phyloP scores from a whole-genome alignment of 805 yeast genomes.

The Yamadazyma endophytica region DNA sequence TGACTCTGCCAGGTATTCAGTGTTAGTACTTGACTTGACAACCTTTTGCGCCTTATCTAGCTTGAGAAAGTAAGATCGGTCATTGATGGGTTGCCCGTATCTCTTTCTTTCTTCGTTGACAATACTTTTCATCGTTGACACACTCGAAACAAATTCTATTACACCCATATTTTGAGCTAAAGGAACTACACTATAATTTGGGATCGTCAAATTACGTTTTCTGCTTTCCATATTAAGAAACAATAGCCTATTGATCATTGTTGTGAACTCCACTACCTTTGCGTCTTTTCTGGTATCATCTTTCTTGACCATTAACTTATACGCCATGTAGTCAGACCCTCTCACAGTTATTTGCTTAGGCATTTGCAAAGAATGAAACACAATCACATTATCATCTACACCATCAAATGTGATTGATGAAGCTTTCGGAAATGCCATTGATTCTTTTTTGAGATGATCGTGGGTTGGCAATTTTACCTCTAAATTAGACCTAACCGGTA shows the following conservation, averaged over 20 bases:
- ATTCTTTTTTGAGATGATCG: slow-evolving; percentile 35
- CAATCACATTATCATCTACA: slow-evolving; percentile 63
- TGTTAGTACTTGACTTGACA: slow-evolving; percentile 11
- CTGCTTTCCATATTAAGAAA: slow-evolving; percentile 66
- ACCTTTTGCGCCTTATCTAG: slow-evolving; percentile 28
- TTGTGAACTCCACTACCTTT: slow-evolving; percentile 84
- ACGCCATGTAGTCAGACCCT: slow-evolving; percentile 75
- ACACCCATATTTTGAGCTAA: slow-evolving; percentile 83
- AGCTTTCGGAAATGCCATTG: slow-evolving; percentile 43
- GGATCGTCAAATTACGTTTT: slow-evolving; percentile 64
- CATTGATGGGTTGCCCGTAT: slow-evolving; percentile 20
- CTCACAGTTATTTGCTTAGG: slow-evolving; percentile 73
- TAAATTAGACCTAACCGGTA: slow-evolving; percentile 71
- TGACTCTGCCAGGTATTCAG: slow-evolving; percentile 9
- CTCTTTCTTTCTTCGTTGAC: slow-evolving; percentile 24
- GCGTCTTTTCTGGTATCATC: slow-evolving; percentile 97
- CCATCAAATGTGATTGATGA: slow-evolving; percentile 49
- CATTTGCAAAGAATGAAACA: slow-evolving; percentile 78
- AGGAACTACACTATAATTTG: slow-evolving; percentile 86
- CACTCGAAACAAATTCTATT: slow-evolving; percentile 55
- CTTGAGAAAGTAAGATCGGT: slow-evolving; percentile 24
- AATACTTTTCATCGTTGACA: slow-evolving; percentile 30
- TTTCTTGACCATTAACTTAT: slow-evolving; percentile 75
- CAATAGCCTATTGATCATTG: slow-evolving; percentile 75
- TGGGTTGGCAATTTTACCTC: slow-evolving; percentile 60